A percentile compares a stretch with the other conserved stretches of the same genome.
Conservation (phyloP, 1,284 basidiomycete genomes). For the Heterobasidion annosum region DNA sequence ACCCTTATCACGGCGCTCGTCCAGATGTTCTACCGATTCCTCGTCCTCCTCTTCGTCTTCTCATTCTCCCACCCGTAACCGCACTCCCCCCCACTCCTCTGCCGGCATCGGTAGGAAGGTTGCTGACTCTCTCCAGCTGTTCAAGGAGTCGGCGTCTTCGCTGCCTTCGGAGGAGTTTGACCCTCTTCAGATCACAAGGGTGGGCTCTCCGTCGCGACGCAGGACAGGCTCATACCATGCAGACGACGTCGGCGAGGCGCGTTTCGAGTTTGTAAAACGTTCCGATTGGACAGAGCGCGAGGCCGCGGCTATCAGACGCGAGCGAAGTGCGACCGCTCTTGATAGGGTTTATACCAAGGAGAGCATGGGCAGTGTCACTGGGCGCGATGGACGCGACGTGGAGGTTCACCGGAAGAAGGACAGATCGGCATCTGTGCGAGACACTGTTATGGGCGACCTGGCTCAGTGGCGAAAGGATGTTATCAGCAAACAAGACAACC, state of each 20-base stretch:
- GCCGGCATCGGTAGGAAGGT: constrained; percentile 68
- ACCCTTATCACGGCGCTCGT: constrained; percentile 27
- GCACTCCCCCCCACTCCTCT: constrained; percentile 15
- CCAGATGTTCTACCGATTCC: constrained; percentile 13
- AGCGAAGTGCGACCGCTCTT: constrained; percentile 51
- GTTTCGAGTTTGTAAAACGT: constrained; percentile 73
- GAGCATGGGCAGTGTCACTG: constrained; percentile 19
- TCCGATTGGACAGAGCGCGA: constrained; percentile 77
- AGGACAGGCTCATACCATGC: constrained; percentile 34
- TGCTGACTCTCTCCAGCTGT: constrained; percentile 68
- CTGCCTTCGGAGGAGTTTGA: constrained; percentile 31
- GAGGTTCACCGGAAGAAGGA: constrained; percentile 27
- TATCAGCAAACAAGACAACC: constrained; percentile 30
- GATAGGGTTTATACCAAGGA: constrained; percentile 47
- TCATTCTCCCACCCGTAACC: constrained; percentile 22
- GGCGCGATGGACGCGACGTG: constrained; percentile 21
- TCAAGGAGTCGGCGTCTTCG: constrained; percentile 57
- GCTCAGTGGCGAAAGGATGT: constrained; percentile 42
- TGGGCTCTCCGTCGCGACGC: constrained; percentile 24
- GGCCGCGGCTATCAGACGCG: constrained; percentile 52
- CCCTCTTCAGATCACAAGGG: constrained; percentile 19
- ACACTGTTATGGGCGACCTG: constrained; percentile 32
- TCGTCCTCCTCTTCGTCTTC: constrained; percentile 32
- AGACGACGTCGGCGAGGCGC: constrained; percentile 50
- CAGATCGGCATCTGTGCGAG: constrained; percentile 27